Conservation (phyloP, 345 rosid species). For the Syzygium aromaticum region DNA sequence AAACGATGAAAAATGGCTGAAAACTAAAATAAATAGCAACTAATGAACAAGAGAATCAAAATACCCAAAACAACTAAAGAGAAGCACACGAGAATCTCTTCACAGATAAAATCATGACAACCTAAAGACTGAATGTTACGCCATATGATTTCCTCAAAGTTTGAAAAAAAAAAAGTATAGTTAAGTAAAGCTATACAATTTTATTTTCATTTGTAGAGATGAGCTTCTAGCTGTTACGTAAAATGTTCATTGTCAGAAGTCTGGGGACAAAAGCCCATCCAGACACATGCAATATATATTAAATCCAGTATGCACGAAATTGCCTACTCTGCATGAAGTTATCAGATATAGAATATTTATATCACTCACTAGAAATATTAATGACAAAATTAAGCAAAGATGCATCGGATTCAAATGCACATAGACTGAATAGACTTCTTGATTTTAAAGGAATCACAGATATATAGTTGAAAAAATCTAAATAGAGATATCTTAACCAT, state of each 20-base stretch:
- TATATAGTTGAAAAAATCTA: neutral
- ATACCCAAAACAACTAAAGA: neutral
- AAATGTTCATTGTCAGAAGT: neutral
- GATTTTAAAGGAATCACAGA: neutral
- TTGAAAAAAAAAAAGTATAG: neutral
- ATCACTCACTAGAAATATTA: neutral
- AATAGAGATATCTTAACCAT: neutral
- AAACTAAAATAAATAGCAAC: neutral
- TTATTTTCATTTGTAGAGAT: neutral
- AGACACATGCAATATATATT: neutral
- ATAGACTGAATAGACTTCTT: neutral
- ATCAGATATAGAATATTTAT: neutral
- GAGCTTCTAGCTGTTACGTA: neutral
- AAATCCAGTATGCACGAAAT: neutral
- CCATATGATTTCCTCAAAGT: neutral
- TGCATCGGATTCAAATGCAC: neutral
- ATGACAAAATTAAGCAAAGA: neutral
- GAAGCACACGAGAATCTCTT: neutral
- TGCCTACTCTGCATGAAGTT: neutral
- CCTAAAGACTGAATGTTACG: neutral
- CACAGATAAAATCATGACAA: neutral
- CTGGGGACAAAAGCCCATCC: neutral
- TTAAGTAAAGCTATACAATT: neutral
- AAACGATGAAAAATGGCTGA: neutral
- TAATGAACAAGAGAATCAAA: neutral